Evolutionary conservation across 331 rosid genomes (phyloP), one percentile per base, ranked within the genome.

Genomic region (Erythrophleum ivorense): DNA sequence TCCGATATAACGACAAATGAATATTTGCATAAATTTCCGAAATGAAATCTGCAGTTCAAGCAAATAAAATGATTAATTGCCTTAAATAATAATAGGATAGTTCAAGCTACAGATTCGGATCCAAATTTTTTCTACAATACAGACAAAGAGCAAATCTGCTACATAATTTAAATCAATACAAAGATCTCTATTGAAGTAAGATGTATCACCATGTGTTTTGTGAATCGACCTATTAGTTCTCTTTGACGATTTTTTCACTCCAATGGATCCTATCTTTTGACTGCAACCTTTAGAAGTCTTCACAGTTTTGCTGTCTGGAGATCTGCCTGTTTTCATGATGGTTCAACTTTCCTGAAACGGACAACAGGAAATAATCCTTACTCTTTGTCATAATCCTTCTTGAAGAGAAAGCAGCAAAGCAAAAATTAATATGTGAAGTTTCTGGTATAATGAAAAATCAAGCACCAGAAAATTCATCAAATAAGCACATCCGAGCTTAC

Each of bases 301-400:
- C 58, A 57, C 78, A 55, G 86, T 77, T 48, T 82, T 88, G 24
- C 66, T 68, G 55, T 48, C 78, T 40, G 46, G 76, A 63, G 81
- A 69, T 67, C 75, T 82, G 29, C 76, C 81, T 12, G 77, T 48
- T 77, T 77, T 89, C 97, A 91, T 92, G 82, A 46, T 71, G 71
- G 73, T 71, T 73, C 83, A 75, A 80, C 71, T 81, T 83, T 87
- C 86, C 91, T 18, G 78, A 66, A 74, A 78, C 33, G 36, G 63
- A 67, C 71, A 41, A 55, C 65, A 62, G 58, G 58, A 69, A 54
- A 54, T 21, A 53, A 55, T 2, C 48, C 34, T 34, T 16, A 52
- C 21, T 2, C 54, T 71, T 34, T n/a, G 36, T 14, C 31, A 18
- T 10, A 49, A 78, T 79, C 71, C 75, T 54, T 83, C 81, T 54